phyloP scores from a whole-genome alignment of 306 rosid species.

The Trichosanthes cucumerina region DNA sequence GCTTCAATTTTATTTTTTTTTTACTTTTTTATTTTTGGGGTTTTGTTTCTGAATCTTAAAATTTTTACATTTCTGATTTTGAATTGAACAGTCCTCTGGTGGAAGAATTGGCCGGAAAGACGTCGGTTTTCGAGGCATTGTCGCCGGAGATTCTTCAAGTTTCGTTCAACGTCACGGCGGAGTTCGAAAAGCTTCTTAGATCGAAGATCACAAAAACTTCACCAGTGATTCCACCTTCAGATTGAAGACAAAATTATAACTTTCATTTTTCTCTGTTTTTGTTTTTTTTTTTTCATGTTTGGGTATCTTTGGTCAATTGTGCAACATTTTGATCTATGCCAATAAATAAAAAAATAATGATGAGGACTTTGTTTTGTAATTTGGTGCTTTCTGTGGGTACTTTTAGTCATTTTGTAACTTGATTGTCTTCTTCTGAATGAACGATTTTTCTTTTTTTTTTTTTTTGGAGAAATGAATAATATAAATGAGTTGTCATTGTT shows the following conservation, averaged over 20 bases:
- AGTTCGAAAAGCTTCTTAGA: constrained; percentile 29
- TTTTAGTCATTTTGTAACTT: no score
- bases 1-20: not conserved
- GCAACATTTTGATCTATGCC: no score
- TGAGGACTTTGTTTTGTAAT: no score
- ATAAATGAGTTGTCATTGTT: no score
- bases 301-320: no score
- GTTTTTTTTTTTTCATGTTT: no score
- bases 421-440: no score
- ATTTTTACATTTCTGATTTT: not conserved
- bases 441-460: no score
- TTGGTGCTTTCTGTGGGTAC: no score
- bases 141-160: constrained; percentile 29
- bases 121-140: constrained; percentile 30
- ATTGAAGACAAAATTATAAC: not conserved
- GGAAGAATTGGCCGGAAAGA: constrained; percentile 34
- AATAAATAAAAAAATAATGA: no score
- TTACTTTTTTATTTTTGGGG: not conserved
- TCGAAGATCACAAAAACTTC: constrained; percentile 13
- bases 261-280: no score
- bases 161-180: constrained; percentile 32
- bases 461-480: no score
- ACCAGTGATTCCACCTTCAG: not conserved
- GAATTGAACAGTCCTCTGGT: constrained; percentile 31
- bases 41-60: not conserved